Conservation (phyloP, 768 basidiomycete genomes). For the Pleurotus eryngii region DNA sequence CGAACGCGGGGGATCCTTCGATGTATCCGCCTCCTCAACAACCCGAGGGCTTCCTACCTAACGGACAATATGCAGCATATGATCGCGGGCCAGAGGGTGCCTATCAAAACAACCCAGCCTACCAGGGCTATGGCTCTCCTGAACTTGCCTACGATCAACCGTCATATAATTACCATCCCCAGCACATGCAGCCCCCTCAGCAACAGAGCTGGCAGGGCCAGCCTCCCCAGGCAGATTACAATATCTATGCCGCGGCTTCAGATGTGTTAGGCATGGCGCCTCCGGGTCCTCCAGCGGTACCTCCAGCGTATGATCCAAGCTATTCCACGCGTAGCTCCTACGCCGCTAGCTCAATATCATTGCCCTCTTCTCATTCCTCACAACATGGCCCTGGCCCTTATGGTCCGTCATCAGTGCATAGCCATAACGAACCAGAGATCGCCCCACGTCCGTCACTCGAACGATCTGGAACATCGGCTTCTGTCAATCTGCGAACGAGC, state of each 20-base stretch:
- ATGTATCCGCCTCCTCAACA: not conserved
- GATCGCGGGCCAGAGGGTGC: not conserved
- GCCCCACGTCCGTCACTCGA: slow-evolving; percentile 55
- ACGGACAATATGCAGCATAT: not conserved
- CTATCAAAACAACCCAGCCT: slow-evolving; percentile 13
- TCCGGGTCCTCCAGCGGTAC: slow-evolving; percentile 31
- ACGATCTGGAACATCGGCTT: slow-evolving; percentile 55
- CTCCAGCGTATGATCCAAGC: slow-evolving; percentile 20
- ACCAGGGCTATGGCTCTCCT: slow-evolving; percentile 16
- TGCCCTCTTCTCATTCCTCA: slow-evolving; percentile 26
- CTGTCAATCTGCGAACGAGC: slow-evolving; percentile 52
- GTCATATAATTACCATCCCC: slow-evolving; percentile 9
- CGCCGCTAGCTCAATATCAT: slow-evolving; percentile 22
- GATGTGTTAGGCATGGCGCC: slow-evolving; percentile 78
- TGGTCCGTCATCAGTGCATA: slow-evolving; percentile 17
- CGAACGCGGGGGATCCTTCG: not conserved
- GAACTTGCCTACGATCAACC: slow-evolving; percentile 13
- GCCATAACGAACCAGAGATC: slow-evolving; percentile 42
- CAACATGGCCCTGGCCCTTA: slow-evolving; percentile 19
- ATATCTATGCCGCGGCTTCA: slow-evolving; percentile 74
- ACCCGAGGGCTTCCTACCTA: not conserved
- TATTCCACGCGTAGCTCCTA: slow-evolving; percentile 17
- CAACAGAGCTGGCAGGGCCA: slow-evolving; percentile 2
- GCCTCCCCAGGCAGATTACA: slow-evolving; percentile 40
- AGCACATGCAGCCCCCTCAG: slow-evolving; percentile 18